Conservation (phyloP, 192 early-diverging fungal genomes). For the Chytriomyces sp. region DNA sequence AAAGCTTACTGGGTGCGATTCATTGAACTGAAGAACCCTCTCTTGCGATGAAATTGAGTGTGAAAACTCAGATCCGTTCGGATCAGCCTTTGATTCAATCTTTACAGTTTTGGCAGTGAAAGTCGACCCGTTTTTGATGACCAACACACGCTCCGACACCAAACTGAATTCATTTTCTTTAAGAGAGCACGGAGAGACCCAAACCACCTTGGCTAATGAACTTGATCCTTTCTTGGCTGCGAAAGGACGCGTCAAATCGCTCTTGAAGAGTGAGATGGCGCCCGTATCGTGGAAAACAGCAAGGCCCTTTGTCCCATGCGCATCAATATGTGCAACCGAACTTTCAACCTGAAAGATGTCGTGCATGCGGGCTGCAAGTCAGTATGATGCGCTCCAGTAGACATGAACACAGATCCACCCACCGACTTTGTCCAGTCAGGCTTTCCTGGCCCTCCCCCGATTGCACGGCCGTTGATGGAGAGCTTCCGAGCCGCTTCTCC, state of each 20-base stretch:
- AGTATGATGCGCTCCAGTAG: no score
- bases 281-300: constrained; percentile 3
- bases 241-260: neutral
- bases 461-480: neutral
- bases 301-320: neutral
- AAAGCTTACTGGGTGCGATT: neutral
- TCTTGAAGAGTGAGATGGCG: neutral
- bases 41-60: constrained; percentile 15
- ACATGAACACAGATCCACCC: neutral
- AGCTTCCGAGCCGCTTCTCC: neutral
- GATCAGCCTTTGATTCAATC: constrained; percentile 12
- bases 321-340: neutral
- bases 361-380: no score
- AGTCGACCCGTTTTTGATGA: neutral
- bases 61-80: neutral
- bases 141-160: constrained; percentile 7
- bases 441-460: constrained; percentile 24
- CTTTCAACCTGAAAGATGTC: constrained; percentile 10
- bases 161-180: neutral
- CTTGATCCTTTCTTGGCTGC: neutral
- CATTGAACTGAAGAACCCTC: neutral
- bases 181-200: neutral
- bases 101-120: neutral
- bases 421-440: constrained; percentile 27
- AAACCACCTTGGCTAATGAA: neutral